Evolutionary conservation across 2,329 filamentous ascomycete species (phyloP).

Genomic region (Pseudonectria foliicola): DNA sequence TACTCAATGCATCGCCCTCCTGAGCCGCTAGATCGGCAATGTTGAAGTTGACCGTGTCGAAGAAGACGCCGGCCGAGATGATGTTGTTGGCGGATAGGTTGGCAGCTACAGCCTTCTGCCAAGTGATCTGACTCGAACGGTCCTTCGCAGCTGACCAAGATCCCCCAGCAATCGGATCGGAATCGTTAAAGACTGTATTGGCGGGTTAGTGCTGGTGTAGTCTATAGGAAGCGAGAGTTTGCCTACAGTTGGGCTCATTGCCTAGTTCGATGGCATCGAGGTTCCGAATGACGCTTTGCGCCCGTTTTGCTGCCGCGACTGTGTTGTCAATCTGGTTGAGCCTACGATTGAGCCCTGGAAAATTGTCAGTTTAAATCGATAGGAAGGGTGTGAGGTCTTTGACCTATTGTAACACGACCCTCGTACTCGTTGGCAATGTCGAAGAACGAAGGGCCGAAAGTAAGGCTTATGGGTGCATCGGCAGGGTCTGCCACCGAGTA

Average conservation of each 20-base stretch:
- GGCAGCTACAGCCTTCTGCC: constrained; percentile 25
- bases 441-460: constrained; percentile 46
- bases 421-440: constrained; percentile 40
- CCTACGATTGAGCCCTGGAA: constrained; percentile 43
- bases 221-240: too few species aligned
- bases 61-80: constrained; percentile 29
- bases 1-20: constrained; percentile 29
- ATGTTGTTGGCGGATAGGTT: constrained; percentile 21
- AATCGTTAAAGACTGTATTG: constrained; percentile 6
- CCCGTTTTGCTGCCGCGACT: constrained; percentile 41
- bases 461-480: constrained; percentile 43
- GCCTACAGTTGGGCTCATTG: constrained; percentile 49
- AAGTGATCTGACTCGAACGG: constrained; percentile 23
- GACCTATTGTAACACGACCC: constrained; percentile 38
- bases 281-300: constrained; percentile 37
- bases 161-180: constrained; percentile 18
- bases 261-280: constrained; percentile 48
- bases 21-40: constrained; percentile 27
- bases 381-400: too few species aligned
- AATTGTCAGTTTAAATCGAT: too few species aligned
- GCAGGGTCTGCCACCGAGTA: constrained; percentile 40
- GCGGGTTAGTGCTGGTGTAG: neutral
- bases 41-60: constrained; percentile 27
- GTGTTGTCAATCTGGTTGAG: constrained; percentile 47
- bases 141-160: constrained; percentile 26